Evolutionary conservation across 441 rosid genomes (phyloP).

Genomic region (Populus hybrid): DNA sequence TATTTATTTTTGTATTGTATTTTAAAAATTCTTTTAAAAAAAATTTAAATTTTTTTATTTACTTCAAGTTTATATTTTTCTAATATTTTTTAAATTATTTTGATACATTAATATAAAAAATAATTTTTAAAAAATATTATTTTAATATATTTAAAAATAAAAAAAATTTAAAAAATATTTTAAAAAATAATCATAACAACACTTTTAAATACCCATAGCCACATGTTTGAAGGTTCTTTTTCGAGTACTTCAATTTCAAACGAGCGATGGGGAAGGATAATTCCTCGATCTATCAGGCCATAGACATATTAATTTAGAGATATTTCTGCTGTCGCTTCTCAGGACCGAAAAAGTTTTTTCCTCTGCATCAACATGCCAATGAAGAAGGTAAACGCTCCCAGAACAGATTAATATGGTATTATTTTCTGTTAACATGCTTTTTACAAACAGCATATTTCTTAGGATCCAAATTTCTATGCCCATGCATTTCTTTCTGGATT

Average conservation of each 20-base stretch:
- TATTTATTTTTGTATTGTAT: not conserved
- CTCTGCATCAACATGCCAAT: not conserved
- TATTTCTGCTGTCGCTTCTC: slow-evolving; percentile 12
- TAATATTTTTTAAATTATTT: no score
- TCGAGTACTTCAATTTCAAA: not conserved
- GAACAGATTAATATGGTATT: not conserved
- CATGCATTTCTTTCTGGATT: not conserved
- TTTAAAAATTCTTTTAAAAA: no score
- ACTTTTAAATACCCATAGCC: no score
- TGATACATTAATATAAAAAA: no score
- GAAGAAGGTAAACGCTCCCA: not conserved
- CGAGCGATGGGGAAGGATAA: not conserved
- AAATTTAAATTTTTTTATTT: no score
- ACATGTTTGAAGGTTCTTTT: no score
- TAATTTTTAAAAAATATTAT: no score
- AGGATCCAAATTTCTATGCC: not conserved
- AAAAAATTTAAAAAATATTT: no score
- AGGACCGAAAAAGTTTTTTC: not conserved
- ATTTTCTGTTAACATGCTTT: not conserved
- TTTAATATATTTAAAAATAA: no score
- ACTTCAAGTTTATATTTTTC: no score
- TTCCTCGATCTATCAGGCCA: not conserved
- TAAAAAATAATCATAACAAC: no score
- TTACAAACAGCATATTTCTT: no score
- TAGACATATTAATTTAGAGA: not conserved